phyloP scores from a whole-genome alignment of 2,329 filamentous ascomycete genomes.

The Claviceps africana region DNA sequence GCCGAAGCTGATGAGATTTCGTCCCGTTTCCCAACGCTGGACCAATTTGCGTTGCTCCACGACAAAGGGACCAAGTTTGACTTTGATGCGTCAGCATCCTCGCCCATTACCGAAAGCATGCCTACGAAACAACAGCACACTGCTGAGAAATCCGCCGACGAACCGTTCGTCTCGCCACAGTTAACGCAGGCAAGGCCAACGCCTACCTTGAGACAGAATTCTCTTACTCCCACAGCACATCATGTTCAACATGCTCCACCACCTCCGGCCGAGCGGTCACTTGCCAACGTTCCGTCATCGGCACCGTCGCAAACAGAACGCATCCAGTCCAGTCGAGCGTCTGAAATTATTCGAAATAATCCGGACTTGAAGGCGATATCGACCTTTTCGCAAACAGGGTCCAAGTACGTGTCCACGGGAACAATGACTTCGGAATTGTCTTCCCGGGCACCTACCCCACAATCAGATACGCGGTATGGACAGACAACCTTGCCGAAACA shows the following conservation, averaged over 20 bases:
- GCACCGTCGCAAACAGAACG: constrained; percentile 24
- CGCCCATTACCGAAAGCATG: constrained; percentile 37
- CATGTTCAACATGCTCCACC: constrained; percentile 10
- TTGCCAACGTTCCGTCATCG: constrained; percentile 27
- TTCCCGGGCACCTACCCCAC: constrained; percentile 25
- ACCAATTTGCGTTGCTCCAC: constrained; percentile 83
- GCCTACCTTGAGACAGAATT: no score
- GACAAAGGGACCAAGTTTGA: constrained; percentile 75
- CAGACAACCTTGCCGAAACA: constrained; percentile 5
- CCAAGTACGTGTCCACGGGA: constrained; percentile 43
- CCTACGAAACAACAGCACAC: no score
- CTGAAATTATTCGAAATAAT: constrained; percentile 48
- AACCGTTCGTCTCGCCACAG: no score
- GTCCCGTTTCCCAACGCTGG: constrained; percentile 72
- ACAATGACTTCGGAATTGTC: constrained; percentile 61
- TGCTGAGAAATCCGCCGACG: no score
- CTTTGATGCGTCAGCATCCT: constrained; percentile 47
- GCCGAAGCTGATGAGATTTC: constrained; percentile 63
- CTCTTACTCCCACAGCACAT: no score
- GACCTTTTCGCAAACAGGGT: constrained; percentile 31
- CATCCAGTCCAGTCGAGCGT: constrained; percentile 42
- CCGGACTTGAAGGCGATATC: constrained; percentile 47
- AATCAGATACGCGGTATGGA: constrained; percentile 9
- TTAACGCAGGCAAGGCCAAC: no score
- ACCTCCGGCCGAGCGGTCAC: constrained; percentile 14